Base-by-base conservation (phyloP, 176 grass and related monocot species). In the Rhynchospora tenuis region DNA sequence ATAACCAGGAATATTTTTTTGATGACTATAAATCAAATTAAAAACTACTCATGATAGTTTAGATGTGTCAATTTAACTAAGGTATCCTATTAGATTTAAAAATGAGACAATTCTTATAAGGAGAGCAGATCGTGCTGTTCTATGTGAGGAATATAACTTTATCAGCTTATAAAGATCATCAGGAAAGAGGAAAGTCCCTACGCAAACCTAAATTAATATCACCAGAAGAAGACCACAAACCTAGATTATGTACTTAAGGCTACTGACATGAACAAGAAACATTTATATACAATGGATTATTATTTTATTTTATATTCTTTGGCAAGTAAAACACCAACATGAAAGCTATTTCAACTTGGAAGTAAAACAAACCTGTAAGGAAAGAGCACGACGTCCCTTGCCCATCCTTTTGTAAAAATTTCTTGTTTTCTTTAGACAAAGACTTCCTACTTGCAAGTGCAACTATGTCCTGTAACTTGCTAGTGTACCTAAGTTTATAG, bases 371-470 rank as follows among this genome's bases (percentile, higher is more conserved):
- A 82, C 79, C 79, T 82, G 79, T 47, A 82, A 82, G 0, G 79
- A 82, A 65, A 82, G 79, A 82, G 59, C 23, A 8, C 72, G 79
- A 26, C 79, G 79, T 47, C 79, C 79, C 79, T 82, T 82, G 33
- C n/a, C 79, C 79, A 65, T 82, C n/a, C 19, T 82, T 64, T 82
- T 46, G n/a, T 65, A 0, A 15, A 59, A 43, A 47, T 7, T 23
- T 62, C 31, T 51, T 65, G 38, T 26, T 16, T 24, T 19, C 59
- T 82, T 65, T 62, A 27, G 65, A 26, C 59, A 15, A 82, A 42
- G 19, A 45, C 11, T 64, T 47, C 43, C 61, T 64, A 64, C 79
- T 82, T 64, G 79, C 79, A 46, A 64, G 55, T 82, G 79, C 79
- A 82, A 64, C 78, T 62, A 45, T 82, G 15, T 66, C 22, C 13